phyloP scores from a whole-genome alignment of 352 stramenopile species.

The Discostella stelligera region DNA sequence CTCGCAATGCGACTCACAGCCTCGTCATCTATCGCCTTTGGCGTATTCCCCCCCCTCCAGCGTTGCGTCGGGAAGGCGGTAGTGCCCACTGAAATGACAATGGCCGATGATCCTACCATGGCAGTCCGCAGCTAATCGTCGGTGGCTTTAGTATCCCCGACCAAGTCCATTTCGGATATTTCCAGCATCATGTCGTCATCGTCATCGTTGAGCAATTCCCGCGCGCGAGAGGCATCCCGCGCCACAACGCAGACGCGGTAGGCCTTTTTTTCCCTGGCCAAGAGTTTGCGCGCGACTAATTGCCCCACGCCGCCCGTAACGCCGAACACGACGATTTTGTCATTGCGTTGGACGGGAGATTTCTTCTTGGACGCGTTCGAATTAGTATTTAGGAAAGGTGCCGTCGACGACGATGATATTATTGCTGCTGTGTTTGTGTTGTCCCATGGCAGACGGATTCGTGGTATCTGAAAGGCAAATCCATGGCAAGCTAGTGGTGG shows the following conservation, averaged over 20 bases:
- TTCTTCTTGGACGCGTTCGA: conserved; percentile 1
- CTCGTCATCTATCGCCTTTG: conserved; percentile 61
- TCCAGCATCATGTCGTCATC: conserved; percentile 6
- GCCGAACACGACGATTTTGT: conserved; percentile 50
- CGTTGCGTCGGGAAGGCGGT: conserved; percentile 83
- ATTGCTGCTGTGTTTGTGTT: too few species aligned
- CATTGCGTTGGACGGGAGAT: conserved; percentile 31
- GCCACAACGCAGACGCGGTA: conserved; percentile 38
- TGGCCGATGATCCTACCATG: conserved; percentile 31
- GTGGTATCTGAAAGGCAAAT: conserved; percentile 21
- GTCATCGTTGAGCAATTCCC: conserved; percentile 24
- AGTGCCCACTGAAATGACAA: conserved; percentile 84
- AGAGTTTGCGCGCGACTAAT: conserved; percentile 40
- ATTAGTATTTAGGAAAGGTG: background rate
- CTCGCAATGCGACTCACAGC: conserved; percentile 49
- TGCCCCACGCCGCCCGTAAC: conserved; percentile 55
- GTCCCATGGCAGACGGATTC: conserved; percentile 32
- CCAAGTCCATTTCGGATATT: conserved; percentile 41
- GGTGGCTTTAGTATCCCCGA: conserved; percentile 29
- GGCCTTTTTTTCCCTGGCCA: background rate
- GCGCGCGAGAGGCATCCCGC: conserved; percentile 22
- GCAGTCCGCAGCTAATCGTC: conserved; percentile 29
- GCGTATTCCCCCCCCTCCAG: conserved; percentile 78
- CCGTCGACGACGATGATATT: background rate
- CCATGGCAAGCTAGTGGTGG: too few species aligned